Base-by-base conservation (phyloP, 495 filamentous ascomycete genomes). In the Aspergillus homomorphus region DNA sequence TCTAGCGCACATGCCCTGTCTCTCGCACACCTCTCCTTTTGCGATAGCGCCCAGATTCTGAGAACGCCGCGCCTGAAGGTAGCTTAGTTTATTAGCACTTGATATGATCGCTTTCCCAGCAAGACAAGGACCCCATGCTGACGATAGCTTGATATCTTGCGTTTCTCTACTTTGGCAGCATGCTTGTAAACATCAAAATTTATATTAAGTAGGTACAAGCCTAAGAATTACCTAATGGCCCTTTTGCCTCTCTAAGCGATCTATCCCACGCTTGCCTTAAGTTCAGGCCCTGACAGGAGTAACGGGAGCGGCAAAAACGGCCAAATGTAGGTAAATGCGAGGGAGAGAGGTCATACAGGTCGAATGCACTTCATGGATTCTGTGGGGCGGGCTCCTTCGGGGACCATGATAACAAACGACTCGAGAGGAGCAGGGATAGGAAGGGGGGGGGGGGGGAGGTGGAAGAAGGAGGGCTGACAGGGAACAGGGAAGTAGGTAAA, bases 241-340 rank as follows among this genome's bases (percentile, higher is more conserved):
- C 15, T 38, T 12, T 12, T 12, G 33, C 33, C n/a, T 21, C 50
- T 51, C 24, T 21, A 56, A 59, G 49, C 56, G 59, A 65, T 65
- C 54, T 56, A 55, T 53, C 45, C 65, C 59, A 62, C 62, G 65
- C 65, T 62, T 52, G 53, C 60, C 54, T 38, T 48, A 62, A 56
- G 56, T 62, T 62, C 57, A 63, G 59, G 59, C 65, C 65, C 65
- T 67, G 65, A 67, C 65, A 67, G 65, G 52, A 64, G 60, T 12
- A 60, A 63, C 59, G 62, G 65, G 64, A 59, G 61, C 62, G 65
- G 62, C 62, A 64, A 54, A 67, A 67, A 67, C 65, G 65, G 65
- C 53, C 53, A 55, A 49, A 51, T 24, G 53, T 38, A 60, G 45
- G 54, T 53, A 55, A 54, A 66, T 58, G 56, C 33, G 33, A 42